Evolutionary conservation across 257 asterid species (phyloP).

Genomic region (Gentiana dahurica): DNA sequence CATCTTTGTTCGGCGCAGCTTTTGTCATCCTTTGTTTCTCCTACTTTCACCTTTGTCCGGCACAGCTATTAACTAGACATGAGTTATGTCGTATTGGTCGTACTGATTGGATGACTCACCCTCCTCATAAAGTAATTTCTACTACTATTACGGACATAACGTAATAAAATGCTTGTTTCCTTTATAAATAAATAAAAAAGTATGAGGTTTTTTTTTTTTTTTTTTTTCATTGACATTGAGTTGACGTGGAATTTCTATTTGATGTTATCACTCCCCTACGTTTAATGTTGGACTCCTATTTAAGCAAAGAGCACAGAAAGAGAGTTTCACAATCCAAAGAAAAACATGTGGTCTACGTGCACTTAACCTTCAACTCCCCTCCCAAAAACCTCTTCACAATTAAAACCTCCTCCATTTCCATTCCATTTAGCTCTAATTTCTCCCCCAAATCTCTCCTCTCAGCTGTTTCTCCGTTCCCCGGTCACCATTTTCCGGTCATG

Average conservation of each 20-base stretch:
- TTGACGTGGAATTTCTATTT: not conserved
- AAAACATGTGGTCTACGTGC: constrained; percentile 19
- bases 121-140: not conserved
- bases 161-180: no score
- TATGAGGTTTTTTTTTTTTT: not conserved
- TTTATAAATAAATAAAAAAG: no score
- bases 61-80: no score
- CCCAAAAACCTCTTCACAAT: not conserved
- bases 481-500: constrained; percentile 25
- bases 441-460: not conserved
- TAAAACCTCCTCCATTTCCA: no score
- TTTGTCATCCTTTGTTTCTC: no score
- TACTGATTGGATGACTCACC: not conserved
- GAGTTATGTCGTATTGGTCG: no score
- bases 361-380: not conserved
- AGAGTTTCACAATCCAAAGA: not conserved
- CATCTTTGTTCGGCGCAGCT: no score
- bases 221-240: not conserved
- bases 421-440: not conserved
- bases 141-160: not conserved
- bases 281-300: not conserved
- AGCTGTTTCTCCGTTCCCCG: not conserved
- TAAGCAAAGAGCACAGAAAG: not conserved
- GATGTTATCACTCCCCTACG: not conserved
- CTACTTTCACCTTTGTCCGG: no score